Evolutionary conservation across 2,329 filamentous ascomycete genomes (phyloP).

Genomic region (Sphaerostilbella broomeana): DNA sequence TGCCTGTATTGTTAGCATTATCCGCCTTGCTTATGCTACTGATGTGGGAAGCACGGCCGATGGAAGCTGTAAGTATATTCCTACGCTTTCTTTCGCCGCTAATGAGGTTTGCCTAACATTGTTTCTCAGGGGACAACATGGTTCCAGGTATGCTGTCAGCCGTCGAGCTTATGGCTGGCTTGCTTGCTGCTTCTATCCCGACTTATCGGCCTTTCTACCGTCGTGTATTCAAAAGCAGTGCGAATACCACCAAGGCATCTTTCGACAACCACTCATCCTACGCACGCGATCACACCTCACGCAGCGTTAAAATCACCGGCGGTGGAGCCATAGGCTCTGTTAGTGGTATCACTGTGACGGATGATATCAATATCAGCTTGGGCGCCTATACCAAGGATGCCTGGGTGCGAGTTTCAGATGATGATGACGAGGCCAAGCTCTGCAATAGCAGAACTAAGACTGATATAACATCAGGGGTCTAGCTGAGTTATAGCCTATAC

Average conservation of each 20-base stretch:
- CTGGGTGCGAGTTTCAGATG: slow-evolving; percentile 1
- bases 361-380: slow-evolving; percentile 2
- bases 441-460: no score
- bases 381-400: slow-evolving; percentile 1
- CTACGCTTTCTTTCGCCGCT: neutral
- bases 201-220: slow-evolving; percentile 1
- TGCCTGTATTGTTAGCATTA: slow-evolving; percentile 5
- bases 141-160: slow-evolving; percentile 3
- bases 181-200: slow-evolving; percentile 8
- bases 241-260: neutral
- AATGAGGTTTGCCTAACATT: neutral
- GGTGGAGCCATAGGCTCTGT: neutral
- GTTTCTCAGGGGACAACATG: slow-evolving; percentile 5
- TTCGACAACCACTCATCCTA: neutral
- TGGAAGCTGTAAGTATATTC: slow-evolving; percentile 1
- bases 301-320: slow-evolving; percentile 5
- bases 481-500: no score
- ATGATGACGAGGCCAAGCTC: slow-evolving; percentile 1
- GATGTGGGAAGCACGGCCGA: slow-evolving; percentile 1
- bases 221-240: neutral
- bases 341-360: slow-evolving; percentile 2
- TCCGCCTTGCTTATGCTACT: neutral
- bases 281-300: neutral
- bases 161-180: slow-evolving; percentile 14
- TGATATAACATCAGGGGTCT: no score